Conservation (phyloP, 2,329 filamentous ascomycete genomes). For the Colletotrichum tanaceti region DNA sequence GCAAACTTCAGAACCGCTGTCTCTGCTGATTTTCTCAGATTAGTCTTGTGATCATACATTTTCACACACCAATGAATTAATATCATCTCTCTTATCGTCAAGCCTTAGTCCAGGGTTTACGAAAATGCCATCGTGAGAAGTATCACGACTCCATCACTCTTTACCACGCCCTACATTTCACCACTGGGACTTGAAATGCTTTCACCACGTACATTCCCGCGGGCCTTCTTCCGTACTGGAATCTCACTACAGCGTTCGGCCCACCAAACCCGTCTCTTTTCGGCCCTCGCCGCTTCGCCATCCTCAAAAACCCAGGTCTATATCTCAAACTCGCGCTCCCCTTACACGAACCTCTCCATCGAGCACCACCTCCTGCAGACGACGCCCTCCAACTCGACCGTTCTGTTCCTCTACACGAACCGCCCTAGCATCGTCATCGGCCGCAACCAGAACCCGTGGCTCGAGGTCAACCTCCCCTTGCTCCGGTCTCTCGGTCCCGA, state of each 20-base stretch:
- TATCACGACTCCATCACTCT: neutral
- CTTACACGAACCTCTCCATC: constrained; percentile 91
- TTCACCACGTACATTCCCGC: constrained; percentile 1
- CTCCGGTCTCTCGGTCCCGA: constrained; percentile 52
- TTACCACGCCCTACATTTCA: neutral
- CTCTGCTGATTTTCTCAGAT: neutral
- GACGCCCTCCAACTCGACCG: constrained; percentile 75
- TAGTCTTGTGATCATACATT: fast-evolving
- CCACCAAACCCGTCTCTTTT: constrained; percentile 14
- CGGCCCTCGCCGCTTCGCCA: constrained; percentile 53
- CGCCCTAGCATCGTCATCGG: constrained; percentile 89
- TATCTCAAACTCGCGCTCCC: constrained; percentile 75
- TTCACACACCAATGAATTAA: neutral
- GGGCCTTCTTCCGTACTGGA: neutral
- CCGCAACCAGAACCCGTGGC: constrained; percentile 97
- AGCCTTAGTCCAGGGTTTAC: neutral
- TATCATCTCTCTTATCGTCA: neutral
- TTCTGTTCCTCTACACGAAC: constrained; percentile 92
- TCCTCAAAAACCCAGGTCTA: constrained; percentile 73
- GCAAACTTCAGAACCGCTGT: neutral
- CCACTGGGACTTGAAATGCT: constrained; percentile 10
- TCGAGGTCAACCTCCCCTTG: constrained; percentile 81
- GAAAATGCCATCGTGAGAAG: constrained; percentile 22
- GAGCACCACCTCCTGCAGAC: constrained; percentile 89
- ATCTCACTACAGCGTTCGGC: too few species aligned